Evolutionary conservation across 306 rosid genomes (phyloP).

Genomic region (Delonix regia): DNA sequence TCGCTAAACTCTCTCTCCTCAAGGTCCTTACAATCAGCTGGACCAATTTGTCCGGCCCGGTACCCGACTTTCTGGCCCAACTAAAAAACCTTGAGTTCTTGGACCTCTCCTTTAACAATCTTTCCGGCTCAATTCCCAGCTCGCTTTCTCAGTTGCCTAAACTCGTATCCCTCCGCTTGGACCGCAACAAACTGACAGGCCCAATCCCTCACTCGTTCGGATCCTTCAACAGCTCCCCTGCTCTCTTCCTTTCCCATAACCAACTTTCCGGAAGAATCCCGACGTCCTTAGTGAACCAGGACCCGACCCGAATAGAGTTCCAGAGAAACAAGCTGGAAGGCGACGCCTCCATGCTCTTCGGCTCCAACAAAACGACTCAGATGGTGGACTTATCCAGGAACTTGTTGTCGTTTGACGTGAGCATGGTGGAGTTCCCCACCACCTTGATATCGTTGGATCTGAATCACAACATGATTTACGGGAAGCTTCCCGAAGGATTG

Average conservation of each 20-base stretch:
- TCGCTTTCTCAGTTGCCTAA: constrained; percentile 59
- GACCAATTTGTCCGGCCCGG: constrained; percentile 63
- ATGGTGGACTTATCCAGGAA: constrained; percentile 61
- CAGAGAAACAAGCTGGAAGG: constrained; percentile 76
- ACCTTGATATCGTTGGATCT: constrained; percentile 59
- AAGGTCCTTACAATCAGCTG: constrained; percentile 46
- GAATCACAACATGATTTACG: constrained; percentile 62
- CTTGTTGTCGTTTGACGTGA: constrained; percentile 54
- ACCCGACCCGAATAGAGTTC: constrained; percentile 44
- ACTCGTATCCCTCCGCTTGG: constrained; percentile 40
- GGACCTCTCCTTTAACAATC: constrained; percentile 60
- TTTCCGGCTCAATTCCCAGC: constrained; percentile 59
- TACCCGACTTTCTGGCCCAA: constrained; percentile 61
- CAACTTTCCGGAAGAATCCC: constrained; percentile 63
- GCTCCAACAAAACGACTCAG: constrained; percentile 47
- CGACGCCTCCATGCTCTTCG: constrained; percentile 66
- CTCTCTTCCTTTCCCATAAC: constrained; percentile 52
- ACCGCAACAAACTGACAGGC: constrained; percentile 46
- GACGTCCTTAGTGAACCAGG: constrained; percentile 38
- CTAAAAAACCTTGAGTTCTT: constrained; percentile 53
- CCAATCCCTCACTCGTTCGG: neutral
- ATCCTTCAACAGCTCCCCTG: constrained; percentile 6
- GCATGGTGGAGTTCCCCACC: constrained; percentile 47
- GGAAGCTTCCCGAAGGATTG: constrained; percentile 51
- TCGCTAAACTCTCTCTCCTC: constrained; percentile 58